Conservation (phyloP, 805 yeast genomes). For the Yarrowia porcina region DNA sequence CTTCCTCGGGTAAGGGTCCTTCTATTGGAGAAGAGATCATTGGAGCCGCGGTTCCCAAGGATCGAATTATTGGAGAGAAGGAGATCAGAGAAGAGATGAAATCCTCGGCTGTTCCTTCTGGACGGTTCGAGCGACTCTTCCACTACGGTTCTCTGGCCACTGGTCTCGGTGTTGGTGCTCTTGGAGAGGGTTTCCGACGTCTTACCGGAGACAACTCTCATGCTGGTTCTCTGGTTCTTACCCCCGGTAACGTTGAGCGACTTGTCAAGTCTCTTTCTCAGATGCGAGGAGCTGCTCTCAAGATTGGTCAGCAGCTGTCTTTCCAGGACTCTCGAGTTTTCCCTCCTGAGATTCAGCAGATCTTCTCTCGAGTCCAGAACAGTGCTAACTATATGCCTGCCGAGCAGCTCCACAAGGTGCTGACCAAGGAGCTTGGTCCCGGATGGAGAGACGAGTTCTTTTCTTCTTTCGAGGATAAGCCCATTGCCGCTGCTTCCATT, state of each 20-base stretch:
- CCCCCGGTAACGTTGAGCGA: constrained; percentile 80
- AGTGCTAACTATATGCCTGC: constrained; percentile 97
- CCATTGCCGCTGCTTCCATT: constrained; percentile 95
- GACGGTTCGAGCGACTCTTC: constrained; percentile 81
- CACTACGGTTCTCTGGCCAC: constrained; percentile 94
- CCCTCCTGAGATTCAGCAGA: constrained; percentile 79
- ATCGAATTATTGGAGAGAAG: constrained; percentile 12
- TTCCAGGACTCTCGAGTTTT: constrained; percentile 86
- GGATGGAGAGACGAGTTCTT: constrained; percentile 71
- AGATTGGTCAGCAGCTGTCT: constrained; percentile 94
- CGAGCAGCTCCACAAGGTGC: constrained; percentile 74
- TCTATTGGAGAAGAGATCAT: constrained; percentile 15
- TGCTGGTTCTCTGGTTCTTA: constrained; percentile 59
- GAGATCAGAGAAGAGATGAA: constrained; percentile 43
- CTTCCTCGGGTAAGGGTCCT: not conserved
- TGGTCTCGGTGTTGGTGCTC: constrained; percentile 79
- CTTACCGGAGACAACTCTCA: constrained; percentile 37
- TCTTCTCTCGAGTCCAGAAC: constrained; percentile 82
- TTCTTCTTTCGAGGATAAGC: constrained; percentile 74
- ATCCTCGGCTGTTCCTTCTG: constrained; percentile 75
- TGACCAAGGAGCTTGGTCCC: constrained; percentile 69
- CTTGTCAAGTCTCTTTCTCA: constrained; percentile 83
- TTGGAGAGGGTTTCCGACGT: constrained; percentile 71
- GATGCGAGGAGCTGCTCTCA: constrained; percentile 99
- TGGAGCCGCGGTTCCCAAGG: constrained; percentile 2